Percentiles rank a stretch among this genome's conserved stretches.
Conservation (phyloP, 2,329 filamentous ascomycete genomes). For the Rhynchosporium secalis region DNA sequence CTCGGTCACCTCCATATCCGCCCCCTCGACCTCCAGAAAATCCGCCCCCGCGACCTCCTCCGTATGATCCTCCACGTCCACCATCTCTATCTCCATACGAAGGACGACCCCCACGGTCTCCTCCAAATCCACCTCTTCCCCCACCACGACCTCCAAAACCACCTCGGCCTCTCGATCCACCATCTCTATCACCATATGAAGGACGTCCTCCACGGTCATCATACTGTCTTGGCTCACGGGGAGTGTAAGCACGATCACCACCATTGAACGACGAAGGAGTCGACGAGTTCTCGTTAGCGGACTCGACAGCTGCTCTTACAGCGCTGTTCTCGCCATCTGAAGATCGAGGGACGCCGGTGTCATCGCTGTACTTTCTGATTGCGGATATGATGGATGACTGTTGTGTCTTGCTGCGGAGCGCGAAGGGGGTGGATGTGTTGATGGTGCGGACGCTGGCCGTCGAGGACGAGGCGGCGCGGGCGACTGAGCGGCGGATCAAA, state of each 20-base stretch:
- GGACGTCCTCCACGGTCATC: conserved; percentile 4
- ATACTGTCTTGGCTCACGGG: conserved; percentile 14
- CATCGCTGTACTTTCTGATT: conserved; percentile 50
- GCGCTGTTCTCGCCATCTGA: conserved; percentile 34
- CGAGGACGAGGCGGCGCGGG: conserved; percentile 53
- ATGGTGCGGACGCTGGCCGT: conserved; percentile 45
- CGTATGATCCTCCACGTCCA: conserved; percentile 6
- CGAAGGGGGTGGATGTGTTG: conserved; percentile 41
- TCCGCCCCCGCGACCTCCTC: conserved; percentile 12
- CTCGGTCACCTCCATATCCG: conserved; percentile 10
- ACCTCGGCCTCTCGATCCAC: conserved; percentile 2
- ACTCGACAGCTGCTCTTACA: conserved; percentile 31
- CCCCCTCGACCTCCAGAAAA: neutral
- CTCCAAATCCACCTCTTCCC: neutral
- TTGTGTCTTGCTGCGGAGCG: conserved; percentile 40
- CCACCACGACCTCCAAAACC: conserved; percentile 8
- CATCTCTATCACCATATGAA: conserved; percentile 14
- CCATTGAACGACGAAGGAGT: conserved; percentile 17
- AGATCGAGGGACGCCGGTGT: conserved; percentile 31
- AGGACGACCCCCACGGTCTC: neutral
- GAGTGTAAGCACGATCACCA: conserved; percentile 21
- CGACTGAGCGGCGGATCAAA: conserved; percentile 54
- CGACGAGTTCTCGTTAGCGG: conserved; percentile 27
- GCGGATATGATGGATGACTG: conserved; percentile 41
- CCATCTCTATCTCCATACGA: neutral